phyloP scores from a whole-genome alignment of 75 land plant species.

The Isoetes taiwanensis region DNA sequence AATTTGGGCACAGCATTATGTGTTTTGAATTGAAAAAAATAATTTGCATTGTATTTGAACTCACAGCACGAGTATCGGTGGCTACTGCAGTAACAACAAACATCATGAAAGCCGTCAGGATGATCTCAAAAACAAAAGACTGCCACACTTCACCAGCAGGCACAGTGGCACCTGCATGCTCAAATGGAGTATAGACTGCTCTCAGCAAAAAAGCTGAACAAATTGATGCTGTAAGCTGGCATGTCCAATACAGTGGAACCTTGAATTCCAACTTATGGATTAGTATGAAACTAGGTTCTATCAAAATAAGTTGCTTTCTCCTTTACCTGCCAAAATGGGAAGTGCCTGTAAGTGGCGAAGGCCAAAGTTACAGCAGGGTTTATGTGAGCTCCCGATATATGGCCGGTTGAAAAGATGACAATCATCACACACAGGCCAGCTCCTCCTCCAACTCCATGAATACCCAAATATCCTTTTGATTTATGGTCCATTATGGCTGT shows the following conservation, averaged over 20 bases:
- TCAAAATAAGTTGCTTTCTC: background rate
- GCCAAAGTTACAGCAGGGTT: constrained; percentile 23
- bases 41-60: too few species aligned
- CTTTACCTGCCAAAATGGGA: constrained; percentile 9
- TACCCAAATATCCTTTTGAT: background rate
- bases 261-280: background rate
- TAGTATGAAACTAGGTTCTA: background rate
- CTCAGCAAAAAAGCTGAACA: background rate
- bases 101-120: constrained; percentile 5
- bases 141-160: background rate
- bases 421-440: constrained; percentile 14
- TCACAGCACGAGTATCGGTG: constrained; percentile 5
- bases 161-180: background rate
- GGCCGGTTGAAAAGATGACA: constrained; percentile 16
- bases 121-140: constrained; percentile 3
- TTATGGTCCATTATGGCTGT: constrained; percentile 2
- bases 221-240: background rate
- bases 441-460: constrained; percentile 11
- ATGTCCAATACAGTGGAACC: background rate
- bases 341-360: constrained; percentile 11
- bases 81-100: constrained; percentile 2
- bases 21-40: too few species aligned
- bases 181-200: background rate
- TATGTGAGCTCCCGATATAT: constrained; percentile 25
- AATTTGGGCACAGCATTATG: too few species aligned